Conservation (phyloP, 306 rosid genomes). For the Dicorynia guianensis region DNA sequence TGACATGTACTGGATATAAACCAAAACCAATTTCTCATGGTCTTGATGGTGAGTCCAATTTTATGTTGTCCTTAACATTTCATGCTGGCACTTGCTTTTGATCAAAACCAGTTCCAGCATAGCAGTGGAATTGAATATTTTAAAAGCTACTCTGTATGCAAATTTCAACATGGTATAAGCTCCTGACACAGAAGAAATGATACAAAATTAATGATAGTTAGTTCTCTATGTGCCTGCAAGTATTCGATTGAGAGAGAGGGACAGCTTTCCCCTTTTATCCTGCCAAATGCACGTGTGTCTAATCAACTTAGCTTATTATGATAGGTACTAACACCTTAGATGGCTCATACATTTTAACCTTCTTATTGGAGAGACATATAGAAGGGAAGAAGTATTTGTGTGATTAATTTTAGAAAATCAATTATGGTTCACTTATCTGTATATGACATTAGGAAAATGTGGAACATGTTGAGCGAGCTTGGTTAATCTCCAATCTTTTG, state of each 20-base stretch:
- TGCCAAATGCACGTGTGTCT: no score
- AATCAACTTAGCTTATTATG: no score
- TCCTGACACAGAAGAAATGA: not conserved
- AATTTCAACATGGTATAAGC: not conserved
- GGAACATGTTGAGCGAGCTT: conserved; percentile 38
- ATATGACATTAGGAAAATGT: conserved; percentile 13
- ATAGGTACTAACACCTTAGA: no score
- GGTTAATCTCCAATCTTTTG: conserved; percentile 43
- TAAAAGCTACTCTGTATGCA: no score
- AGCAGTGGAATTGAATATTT: not conserved
- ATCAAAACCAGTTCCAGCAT: not conserved
- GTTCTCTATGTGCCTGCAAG: no score
- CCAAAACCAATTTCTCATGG: not conserved
- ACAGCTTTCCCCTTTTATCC: no score
- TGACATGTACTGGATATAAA: not conserved
- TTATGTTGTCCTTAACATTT: not conserved
- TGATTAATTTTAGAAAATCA: not conserved
- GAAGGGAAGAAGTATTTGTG: not conserved
- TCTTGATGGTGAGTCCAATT: conserved; percentile 14
- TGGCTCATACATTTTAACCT: not conserved
- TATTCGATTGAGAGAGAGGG: no score
- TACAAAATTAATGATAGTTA: no score
- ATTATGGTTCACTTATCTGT: conserved; percentile 12
- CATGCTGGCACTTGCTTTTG: not conserved
- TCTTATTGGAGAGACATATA: not conserved